Evolutionary conservation across 495 filamentous ascomycete genomes (phyloP).

Genomic region (Aspergillus sclerotioniger): DNA sequence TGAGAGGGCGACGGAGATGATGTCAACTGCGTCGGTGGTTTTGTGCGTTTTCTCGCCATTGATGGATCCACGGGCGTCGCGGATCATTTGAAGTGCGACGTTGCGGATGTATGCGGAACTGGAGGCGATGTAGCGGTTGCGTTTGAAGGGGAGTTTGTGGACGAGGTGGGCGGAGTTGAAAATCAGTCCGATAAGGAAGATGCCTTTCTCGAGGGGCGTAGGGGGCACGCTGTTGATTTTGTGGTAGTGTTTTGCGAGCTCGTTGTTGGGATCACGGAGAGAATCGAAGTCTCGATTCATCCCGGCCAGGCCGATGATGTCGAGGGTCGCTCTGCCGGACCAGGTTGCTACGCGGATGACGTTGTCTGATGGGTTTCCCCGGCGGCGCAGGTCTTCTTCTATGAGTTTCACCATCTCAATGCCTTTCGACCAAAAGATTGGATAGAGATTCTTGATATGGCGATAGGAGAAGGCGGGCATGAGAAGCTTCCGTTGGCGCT

Average conservation of each 20-base stretch:
- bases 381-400: constrained; percentile 29
- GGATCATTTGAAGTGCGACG: constrained; percentile 64
- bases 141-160: constrained; percentile 57
- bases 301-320: constrained; percentile 86
- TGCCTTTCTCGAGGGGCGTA: constrained; percentile 19
- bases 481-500: constrained; percentile 68
- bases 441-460: constrained; percentile 83
- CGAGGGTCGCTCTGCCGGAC: constrained; percentile 72
- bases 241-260: constrained; percentile 64
- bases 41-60: constrained; percentile 44
- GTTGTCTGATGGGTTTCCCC: constrained; percentile 26
- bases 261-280: constrained; percentile 60
- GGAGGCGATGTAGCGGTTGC: constrained; percentile 59
- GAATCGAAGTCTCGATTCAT: constrained; percentile 80
- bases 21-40: constrained; percentile 58
- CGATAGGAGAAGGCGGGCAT: constrained; percentile 83
- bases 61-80: constrained; percentile 56
- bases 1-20: constrained; percentile 77
- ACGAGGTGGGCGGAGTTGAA: constrained; percentile 32
- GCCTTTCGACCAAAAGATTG: constrained; percentile 77
- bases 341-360: constrained; percentile 60
- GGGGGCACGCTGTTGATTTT: constrained; percentile 34
- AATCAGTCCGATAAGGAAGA: constrained; percentile 45
- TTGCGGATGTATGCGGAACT: constrained; percentile 59
- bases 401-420: constrained; percentile 46